Evolutionary conservation across 371 early-diverging fungal genomes (phyloP).

Genomic region (Furculomyces boomerangus): DNA sequence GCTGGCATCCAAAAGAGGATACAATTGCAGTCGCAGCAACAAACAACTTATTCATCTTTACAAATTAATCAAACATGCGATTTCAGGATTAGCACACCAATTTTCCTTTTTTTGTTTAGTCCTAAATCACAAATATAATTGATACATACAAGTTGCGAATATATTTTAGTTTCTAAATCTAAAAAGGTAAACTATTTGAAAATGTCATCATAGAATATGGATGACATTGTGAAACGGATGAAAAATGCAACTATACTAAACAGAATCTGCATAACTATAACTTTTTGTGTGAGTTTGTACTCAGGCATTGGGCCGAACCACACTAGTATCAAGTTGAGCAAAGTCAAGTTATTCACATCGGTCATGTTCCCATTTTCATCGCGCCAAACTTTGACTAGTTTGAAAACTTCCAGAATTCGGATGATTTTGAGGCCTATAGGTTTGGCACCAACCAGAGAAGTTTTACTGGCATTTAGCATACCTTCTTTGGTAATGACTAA

Average conservation of each 20-base stretch:
- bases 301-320: conserved; percentile 58
- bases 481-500: not conserved
- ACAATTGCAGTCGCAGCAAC: conserved; percentile 93
- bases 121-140: not conserved
- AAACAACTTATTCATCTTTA: conserved; percentile 92
- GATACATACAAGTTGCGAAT: not conserved
- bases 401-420: conserved; percentile 10
- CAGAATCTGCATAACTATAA: conserved; percentile 42
- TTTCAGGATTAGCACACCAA: not conserved
- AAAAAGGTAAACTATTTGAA: not conserved
- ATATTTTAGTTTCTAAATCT: not conserved
- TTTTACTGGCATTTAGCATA: conserved; percentile 19
- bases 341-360: conserved; percentile 71
- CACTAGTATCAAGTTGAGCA: conserved; percentile 75
- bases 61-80: conserved; percentile 15
- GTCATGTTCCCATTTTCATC: conserved; percentile 19
- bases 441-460: conserved; percentile 8
- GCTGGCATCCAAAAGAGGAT: conserved; percentile 95
- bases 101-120: not conserved
- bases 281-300: conserved; percentile 29
- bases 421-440: conserved; percentile 15
- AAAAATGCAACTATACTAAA: conserved; percentile 50
- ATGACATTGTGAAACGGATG: conserved; percentile 56
- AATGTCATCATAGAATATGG: conserved; percentile 34
- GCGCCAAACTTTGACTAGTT: conserved; percentile 20